Base-by-base conservation (phyloP, 352 stramenopile genomes). In the Globisporangium rhizosaccharum region DNA sequence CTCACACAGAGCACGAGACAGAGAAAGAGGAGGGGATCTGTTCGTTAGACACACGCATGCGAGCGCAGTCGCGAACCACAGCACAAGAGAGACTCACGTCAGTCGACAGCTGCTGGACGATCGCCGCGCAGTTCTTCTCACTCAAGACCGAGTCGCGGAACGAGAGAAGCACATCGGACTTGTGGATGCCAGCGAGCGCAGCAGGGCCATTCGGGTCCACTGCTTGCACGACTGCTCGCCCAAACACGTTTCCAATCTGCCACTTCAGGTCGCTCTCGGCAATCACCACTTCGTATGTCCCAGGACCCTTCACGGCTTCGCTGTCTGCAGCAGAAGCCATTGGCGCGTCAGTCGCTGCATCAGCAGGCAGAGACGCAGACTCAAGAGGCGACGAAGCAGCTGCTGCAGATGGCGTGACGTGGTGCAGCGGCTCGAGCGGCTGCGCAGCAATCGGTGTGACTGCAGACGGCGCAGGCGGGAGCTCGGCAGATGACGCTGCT, bases 201-300 rank as follows among this genome's bases (percentile, higher is more conserved):
- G 85, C 85, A 25, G 84, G 75, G 1, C 85, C 85, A 10, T 63
- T 65, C 18, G 79, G 72, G 6, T 90, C 76, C 20, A 95, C 85
- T 63, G 76, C 74, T 54, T 93, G 82, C 20, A 95, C 85, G 15
- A 95, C 85, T 0, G 82, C 80, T 18, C 85, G 85, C 11, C 83
- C 85, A 70, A 93, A 92, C 3, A 95, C 82, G 39, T 79, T 90
- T 37, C 82, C 82, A 48, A 95, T 93, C 61, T 90, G 80, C 85
- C 85, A 95, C 60, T 74, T 68, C 30, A 93, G 84, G 44, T 88
- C 79, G 46, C 68, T 75, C 51, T 85, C 87, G 23, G 73, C 67
- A 71, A 93, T 85, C n/a, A 86, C 73, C 28, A 91, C 82, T 61
- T 95, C 83, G 60, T 92, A 95, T 41, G 79, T 91, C 20, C 76